Evolutionary conservation across 208 protist species (phyloP).

Genomic region (Crithidia fasciculata): DNA sequence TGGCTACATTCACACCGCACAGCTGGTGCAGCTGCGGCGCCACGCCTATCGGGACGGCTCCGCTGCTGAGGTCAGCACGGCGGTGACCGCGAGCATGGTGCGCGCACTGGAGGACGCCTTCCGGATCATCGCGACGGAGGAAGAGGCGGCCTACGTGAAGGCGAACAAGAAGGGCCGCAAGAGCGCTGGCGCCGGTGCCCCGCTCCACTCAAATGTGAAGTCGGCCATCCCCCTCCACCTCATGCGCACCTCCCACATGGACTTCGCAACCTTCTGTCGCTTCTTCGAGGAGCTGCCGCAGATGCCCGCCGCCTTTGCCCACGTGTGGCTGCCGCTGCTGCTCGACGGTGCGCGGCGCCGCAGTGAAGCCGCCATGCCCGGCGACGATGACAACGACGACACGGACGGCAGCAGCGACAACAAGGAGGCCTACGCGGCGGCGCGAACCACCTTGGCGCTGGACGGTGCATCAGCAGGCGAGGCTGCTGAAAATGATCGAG

Average conservation of each 20-base stretch:
- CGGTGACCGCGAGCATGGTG: slow-evolving; percentile 65
- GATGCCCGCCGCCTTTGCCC: slow-evolving; percentile 66
- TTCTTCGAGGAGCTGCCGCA: slow-evolving; percentile 79
- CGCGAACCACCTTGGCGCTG: background rate
- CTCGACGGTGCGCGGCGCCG: slow-evolving; percentile 10
- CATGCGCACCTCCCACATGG: slow-evolving; percentile 76
- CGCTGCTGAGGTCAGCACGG: slow-evolving; percentile 26
- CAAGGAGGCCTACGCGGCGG: background rate
- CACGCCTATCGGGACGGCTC: slow-evolving; percentile 30
- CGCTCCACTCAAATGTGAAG: slow-evolving; percentile 56
- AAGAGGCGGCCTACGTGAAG: slow-evolving; percentile 68
- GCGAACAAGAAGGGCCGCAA: slow-evolving; percentile 49
- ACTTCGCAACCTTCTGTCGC: slow-evolving; percentile 53
- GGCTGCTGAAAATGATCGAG: background rate
- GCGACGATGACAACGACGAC: slow-evolving; percentile 1
- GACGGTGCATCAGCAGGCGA: background rate
- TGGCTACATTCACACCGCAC: slow-evolving; percentile 80
- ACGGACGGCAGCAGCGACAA: slow-evolving; percentile 1
- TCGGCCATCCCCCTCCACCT: slow-evolving; percentile 71
- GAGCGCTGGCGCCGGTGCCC: slow-evolving; percentile 37
- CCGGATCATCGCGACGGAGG: slow-evolving; percentile 52
- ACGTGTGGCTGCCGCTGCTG: slow-evolving; percentile 76
- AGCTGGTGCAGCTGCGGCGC: slow-evolving; percentile 43
- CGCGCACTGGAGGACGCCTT: slow-evolving; percentile 74
- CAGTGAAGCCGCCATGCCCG: background rate